These are phyloP conservation scores for Omphalotus olearius DNA, from an alignment of 1,284 basidiomycete genomes.

Conservation along the genomic window DNA sequence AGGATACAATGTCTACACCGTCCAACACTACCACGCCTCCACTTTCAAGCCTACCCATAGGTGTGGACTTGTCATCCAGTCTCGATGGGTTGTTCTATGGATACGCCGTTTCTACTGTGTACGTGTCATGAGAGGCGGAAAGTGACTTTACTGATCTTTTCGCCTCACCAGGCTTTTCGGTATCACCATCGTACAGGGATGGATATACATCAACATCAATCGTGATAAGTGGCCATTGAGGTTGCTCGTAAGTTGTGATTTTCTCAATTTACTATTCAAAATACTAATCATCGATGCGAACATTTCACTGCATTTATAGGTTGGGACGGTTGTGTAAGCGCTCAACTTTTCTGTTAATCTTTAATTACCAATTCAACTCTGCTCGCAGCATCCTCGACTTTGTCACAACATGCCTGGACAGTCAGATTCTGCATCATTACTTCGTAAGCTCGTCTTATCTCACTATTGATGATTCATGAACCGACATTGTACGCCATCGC, in stretches of 20 bases:
- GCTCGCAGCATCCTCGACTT: background rate
- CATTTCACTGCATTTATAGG: too few relatives aligned
- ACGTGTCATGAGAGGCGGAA: background rate
- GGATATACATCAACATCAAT: slow-evolving; percentile 1
- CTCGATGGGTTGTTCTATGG: slow-evolving; percentile 5
- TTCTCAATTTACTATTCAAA: background rate
- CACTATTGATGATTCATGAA: background rate
- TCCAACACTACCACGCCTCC: too few relatives aligned
- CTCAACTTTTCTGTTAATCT: too few relatives aligned
- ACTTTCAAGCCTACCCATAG: too few relatives aligned
- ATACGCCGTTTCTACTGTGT: background rate
- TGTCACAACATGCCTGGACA: background rate
- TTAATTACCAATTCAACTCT: too few relatives aligned
- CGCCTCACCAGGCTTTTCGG: background rate
- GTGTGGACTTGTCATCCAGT: background rate
- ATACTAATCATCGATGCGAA: too few relatives aligned
- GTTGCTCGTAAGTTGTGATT: background rate
- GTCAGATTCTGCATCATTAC: background rate
- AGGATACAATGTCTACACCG: too few relatives aligned
- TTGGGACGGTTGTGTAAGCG: too few relatives aligned
- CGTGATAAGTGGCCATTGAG: slow-evolving; percentile 1
- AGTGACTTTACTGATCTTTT: too few relatives aligned
- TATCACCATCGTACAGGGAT: background rate
- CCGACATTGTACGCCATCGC: background rate
- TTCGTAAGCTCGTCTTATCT: background rate